Evolutionary conservation across 2,329 filamentous ascomycete genomes (phyloP), one percentile per base, ranked within the genome.

Genomic region (Beauveria asiatica): DNA sequence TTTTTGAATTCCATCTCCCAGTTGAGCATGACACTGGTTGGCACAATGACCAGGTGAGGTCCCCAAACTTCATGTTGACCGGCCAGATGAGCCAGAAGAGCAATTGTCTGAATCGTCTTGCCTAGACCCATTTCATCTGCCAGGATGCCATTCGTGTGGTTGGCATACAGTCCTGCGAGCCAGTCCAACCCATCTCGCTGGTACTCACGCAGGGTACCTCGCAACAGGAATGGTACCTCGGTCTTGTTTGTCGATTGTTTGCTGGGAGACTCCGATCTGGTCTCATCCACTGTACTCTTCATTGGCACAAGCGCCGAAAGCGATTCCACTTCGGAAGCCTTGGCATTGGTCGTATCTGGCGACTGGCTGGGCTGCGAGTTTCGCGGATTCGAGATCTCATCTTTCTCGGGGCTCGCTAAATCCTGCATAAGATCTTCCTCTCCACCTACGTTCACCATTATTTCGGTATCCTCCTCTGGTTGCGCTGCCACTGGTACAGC

Each of bases 1-100:
- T 99, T 99, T 70, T 97, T 97, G 81, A 99, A 99, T 74, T 99
- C 94, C 89, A 97, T 97, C 73, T 99, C 95, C 94, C 94, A 99
- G 70, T 99, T 99, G 65, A 99, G 84, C 82, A 99, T 97, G 53
- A 99, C 95, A 73, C 92, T 97, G 2, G 94, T 99, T 1, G 94
- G 94, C 2, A 99, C 94, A 62, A 99, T 89, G 53, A 99, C 90
- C 25, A 99, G 78, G 77, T 99, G 94, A 1, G 94, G 92, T 0
- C 95, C 94, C 95, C 94, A 99, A 5, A 96, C 86, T 68, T 92
- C 85, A 70, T 96, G 89, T 44, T 91, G 83, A 63, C 92, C 92
- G 9, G 95, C 94, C 41, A 99, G 80, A 71, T 99, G 93, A 5
- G 94, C 94, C 42, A 99, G 80, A 3, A 99, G 78, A 3, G 95